phyloP scores from a whole-genome alignment of 257 asterid species.

The Verbascum thapsus region DNA sequence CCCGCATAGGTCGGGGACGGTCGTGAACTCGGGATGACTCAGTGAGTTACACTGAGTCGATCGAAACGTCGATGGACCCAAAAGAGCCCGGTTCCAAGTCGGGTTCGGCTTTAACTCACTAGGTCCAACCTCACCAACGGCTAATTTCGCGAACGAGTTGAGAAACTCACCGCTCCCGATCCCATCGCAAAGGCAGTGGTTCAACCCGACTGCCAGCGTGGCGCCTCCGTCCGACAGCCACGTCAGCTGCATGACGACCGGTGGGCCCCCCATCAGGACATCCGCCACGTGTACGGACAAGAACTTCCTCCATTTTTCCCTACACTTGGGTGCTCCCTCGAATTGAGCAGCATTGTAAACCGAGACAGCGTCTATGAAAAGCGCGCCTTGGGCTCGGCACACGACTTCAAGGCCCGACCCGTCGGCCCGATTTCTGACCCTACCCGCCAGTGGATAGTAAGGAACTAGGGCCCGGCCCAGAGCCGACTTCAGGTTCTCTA shows the following conservation, averaged over 20 bases:
- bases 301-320: constrained; percentile 49
- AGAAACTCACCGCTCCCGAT: constrained; percentile 64
- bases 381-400: constrained; percentile 65
- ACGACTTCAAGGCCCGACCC: constrained; percentile 63
- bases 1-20: constrained; percentile 48
- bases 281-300: constrained; percentile 50
- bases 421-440: constrained; percentile 54
- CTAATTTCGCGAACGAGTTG: constrained; percentile 58
- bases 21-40: constrained; percentile 50
- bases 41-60: not conserved
- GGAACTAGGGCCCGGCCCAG: constrained; percentile 56
- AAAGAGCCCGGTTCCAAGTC: constrained; percentile 51
- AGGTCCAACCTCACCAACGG: constrained; percentile 25
- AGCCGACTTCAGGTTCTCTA: constrained; percentile 45
- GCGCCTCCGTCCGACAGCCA: constrained; percentile 68
- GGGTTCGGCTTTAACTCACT: constrained; percentile 39
- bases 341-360: constrained; percentile 41
- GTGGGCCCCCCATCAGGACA: constrained; percentile 62
- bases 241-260: constrained; percentile 70
- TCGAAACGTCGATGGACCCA: constrained; percentile 28
- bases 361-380: constrained; percentile 51
- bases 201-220: constrained; percentile 56
- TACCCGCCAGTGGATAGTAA: constrained; percentile 71
- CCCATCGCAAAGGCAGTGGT: constrained; percentile 69
- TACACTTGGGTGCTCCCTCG: constrained; percentile 38